Evolutionary conservation across 2,329 filamentous ascomycete species (phyloP).

Genomic region (Botrytis porri): DNA sequence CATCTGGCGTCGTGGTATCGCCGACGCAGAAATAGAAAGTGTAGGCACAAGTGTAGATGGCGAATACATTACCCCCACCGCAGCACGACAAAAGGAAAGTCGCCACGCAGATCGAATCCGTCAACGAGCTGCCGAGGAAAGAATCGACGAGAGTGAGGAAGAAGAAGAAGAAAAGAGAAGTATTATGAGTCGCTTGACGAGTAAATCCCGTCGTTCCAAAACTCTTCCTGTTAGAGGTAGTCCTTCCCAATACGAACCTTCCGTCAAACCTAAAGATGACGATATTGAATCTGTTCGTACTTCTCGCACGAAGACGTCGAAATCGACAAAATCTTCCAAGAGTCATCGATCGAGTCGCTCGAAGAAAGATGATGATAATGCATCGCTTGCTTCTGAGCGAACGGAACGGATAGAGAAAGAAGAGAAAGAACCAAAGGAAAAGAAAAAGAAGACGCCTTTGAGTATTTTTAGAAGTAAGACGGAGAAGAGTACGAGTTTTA

Average conservation of each 20-base stretch:
- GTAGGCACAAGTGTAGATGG: slow-evolving; percentile 38
- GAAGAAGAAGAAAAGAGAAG: not conserved
- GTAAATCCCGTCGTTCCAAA: slow-evolving; percentile 10
- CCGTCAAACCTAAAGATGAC: not conserved
- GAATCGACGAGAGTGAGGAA: slow-evolving; percentile 4
- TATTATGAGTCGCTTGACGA: not conserved
- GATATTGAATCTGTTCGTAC: not conserved
- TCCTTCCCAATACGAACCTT: not conserved
- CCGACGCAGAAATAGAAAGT: slow-evolving; percentile 32
- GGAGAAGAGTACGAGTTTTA: slow-evolving; percentile 9
- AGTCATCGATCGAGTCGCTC: slow-evolving; percentile 1
- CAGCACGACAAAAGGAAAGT: slow-evolving; percentile 30
- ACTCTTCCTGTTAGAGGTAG: not conserved
- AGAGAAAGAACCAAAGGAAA: not conserved
- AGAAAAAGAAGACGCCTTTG: slow-evolving; percentile 16
- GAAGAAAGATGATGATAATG: slow-evolving; percentile 7
- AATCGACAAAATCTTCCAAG: not conserved
- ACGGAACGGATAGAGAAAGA: not conserved
- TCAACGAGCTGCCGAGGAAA: slow-evolving; percentile 28
- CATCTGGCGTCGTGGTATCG: slow-evolving; percentile 38
- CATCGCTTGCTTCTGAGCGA: not conserved
- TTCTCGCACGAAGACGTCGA: not conserved
- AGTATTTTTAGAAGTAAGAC: slow-evolving; percentile 10
- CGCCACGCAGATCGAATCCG: slow-evolving; percentile 25
- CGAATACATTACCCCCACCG: slow-evolving; percentile 38